Evolutionary conservation across 805 yeast genomes (phyloP), one percentile per base, ranked within the genome.

Genomic region (Saccharomycopsis sp.): DNA sequence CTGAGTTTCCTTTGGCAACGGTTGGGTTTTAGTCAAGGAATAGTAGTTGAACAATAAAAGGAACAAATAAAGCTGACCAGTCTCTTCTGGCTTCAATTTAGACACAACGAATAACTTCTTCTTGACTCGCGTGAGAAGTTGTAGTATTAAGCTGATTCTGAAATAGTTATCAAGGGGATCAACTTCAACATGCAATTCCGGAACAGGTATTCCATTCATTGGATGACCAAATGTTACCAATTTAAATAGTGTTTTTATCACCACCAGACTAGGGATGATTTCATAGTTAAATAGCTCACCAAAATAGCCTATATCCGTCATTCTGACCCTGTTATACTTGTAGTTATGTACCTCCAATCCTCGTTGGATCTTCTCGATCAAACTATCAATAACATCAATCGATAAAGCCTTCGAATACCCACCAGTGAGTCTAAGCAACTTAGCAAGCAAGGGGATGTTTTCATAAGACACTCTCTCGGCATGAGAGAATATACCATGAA

Each of bases 151-250:
- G 47, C 82, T 83, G 42, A 89, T 73, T 58, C 97, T 76, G 70
- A 89, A 89, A 66, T 84, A 88, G 65, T 88, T 84, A 64, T 83
- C 79, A 0, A 85, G 84, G 12, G 72, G 72, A 70, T 91, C 97
- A n/a, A 78, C 55, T 17, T 72, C 78, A 34, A 76, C 72, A 2
- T 67, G 47, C 2, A 58, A 63, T 22, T 72, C 74, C 3, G 78
- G 77, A 8, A 66, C 70, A 1, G 96, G 92, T 55, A 78, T 78
- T 14, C 56, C 54, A 14, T 81, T 81, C 58, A 76, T 74, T 0
- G 79, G 78, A 72, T 88, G 85, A 0, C 96, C 96, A 68, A 73
- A 80, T 49, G 85, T 80, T 2, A 89, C 59, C 5, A 88, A 75
- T 60, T 77, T 76, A 69, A 78, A 86, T 14, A 85, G 62, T 2